Evolutionary conservation across 2,329 filamentous ascomycete species (phyloP).

Genomic region (Cordyceps sp.): DNA sequence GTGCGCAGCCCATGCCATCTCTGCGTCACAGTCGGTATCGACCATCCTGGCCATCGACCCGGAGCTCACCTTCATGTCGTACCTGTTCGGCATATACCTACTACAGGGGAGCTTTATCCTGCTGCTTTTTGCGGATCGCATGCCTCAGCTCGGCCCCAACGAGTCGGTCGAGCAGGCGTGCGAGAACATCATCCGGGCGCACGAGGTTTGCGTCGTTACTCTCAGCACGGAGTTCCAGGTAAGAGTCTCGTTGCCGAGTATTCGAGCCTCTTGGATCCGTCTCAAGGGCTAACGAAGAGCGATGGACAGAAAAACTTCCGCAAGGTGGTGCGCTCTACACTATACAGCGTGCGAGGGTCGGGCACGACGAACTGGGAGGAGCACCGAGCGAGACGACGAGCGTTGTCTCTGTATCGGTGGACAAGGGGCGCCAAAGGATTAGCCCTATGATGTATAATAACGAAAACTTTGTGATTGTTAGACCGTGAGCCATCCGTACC

Average conservation of each 20-base stretch:
- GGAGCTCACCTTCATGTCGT: slow-evolving; percentile 33
- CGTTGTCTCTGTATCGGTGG: slow-evolving; percentile 37
- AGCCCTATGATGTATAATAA: slow-evolving; percentile 15
- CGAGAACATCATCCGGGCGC: slow-evolving; percentile 31
- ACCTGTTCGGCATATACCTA: slow-evolving; percentile 33
- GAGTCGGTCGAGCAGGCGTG: slow-evolving; percentile 28
- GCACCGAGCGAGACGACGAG: slow-evolving; percentile 26
- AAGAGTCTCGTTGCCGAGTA: slow-evolving; percentile 1
- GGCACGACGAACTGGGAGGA: slow-evolving; percentile 23
- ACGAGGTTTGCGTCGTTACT: slow-evolving; percentile 32
- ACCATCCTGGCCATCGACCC: slow-evolving; percentile 29
- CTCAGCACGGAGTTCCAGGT: slow-evolving; percentile 32
- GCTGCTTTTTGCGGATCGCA: slow-evolving; percentile 29
- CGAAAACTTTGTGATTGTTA: too few relatives aligned
- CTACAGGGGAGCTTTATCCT: slow-evolving; percentile 33
- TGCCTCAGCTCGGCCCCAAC: slow-evolving; percentile 27
- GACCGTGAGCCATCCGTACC: too few relatives aligned
- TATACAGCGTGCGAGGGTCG: slow-evolving; percentile 27
- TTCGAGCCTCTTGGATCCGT: background rate
- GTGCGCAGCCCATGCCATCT: slow-evolving; percentile 28
- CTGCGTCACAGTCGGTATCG: slow-evolving; percentile 26
- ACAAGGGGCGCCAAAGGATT: slow-evolving; percentile 20
- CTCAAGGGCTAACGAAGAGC: background rate
- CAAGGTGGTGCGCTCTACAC: slow-evolving; percentile 30
- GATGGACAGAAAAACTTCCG: slow-evolving; percentile 31